phyloP scores from a whole-genome alignment of 2,329 filamentous ascomycete species.

The Simplicillium aogashimaense region DNA sequence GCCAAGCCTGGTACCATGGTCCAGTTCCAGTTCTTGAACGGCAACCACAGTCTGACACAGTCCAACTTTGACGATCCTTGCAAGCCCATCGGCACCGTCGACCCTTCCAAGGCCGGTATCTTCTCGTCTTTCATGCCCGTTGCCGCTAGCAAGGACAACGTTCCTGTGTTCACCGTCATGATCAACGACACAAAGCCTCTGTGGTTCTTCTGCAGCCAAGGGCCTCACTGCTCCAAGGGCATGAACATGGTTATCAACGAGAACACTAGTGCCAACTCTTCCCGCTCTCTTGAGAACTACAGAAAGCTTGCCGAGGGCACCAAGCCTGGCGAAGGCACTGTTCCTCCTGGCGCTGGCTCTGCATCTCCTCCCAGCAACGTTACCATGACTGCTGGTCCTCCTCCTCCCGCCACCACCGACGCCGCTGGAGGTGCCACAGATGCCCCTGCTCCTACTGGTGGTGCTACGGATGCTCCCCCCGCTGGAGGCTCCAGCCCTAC shows the following conservation, averaged over 20 bases:
- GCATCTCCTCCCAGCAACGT: conserved; percentile 6
- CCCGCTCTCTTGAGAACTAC: conserved; percentile 41
- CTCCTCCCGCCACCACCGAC: conserved; percentile 7
- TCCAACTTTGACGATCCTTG: conserved; percentile 66
- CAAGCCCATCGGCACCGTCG: conserved; percentile 44
- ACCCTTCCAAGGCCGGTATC: conserved; percentile 47
- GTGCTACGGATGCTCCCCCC: conserved; percentile 1
- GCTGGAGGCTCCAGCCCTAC: conserved; percentile 2
- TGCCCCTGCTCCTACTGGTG: conserved; percentile 1
- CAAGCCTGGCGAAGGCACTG: conserved; percentile 8
- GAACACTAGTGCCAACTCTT: conserved; percentile 42
- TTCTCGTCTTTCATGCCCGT: conserved; percentile 61
- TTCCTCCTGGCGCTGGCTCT: conserved; percentile 7
- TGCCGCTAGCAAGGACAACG: conserved; percentile 39
- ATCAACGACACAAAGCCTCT: conserved; percentile 61
- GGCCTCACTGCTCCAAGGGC: conserved; percentile 61
- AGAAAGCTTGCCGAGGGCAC: conserved; percentile 25
- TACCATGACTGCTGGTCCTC: conserved; percentile 10
- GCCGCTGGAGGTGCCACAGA: conserved; percentile 4
- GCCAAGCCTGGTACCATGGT: conserved; percentile 54
- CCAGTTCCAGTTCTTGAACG: conserved; percentile 56
- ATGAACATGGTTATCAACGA: conserved; percentile 73
- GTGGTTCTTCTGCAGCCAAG: conserved; percentile 73
- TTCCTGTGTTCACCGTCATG: conserved; percentile 61
- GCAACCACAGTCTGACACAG: conserved; percentile 73